Conservation (phyloP, 768 basidiomycete genomes). For the Tylopilus sp. region DNA sequence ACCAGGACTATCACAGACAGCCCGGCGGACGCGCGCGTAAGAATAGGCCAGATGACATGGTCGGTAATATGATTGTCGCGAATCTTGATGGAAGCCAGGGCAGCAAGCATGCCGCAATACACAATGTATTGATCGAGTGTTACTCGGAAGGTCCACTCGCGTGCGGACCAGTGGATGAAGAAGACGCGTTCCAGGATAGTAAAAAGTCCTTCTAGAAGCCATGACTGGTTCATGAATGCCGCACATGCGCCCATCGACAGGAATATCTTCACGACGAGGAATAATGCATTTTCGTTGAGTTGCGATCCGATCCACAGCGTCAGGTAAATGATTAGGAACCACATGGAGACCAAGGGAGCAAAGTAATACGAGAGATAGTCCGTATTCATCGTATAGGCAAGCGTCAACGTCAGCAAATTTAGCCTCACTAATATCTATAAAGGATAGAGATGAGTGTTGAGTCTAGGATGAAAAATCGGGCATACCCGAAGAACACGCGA, state of each 20-base stretch:
- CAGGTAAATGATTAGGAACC: conserved; percentile 82
- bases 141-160: conserved; percentile 87
- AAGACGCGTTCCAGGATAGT: conserved; percentile 58
- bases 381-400: conserved; percentile 90
- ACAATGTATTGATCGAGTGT: conserved; percentile 88
- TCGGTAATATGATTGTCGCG: conserved; percentile 72
- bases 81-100: conserved; percentile 70
- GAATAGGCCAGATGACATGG: conserved; percentile 59
- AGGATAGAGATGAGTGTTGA: conserved; percentile 1
- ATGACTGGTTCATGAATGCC: conserved; percentile 59
- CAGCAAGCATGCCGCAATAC: conserved; percentile 80
- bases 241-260: conserved; percentile 63
- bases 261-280: conserved; percentile 70
- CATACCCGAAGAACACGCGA: conserved; percentile 68
- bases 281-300: conserved; percentile 65
- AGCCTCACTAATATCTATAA: conserved; percentile 71
- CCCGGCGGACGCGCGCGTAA: conserved; percentile 46
- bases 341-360: conserved; percentile 84
- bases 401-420: conserved; percentile 76
- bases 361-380: conserved; percentile 92
- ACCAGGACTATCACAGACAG: conserved; percentile 51
- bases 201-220: conserved; percentile 66
- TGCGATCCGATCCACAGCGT: conserved; percentile 71
- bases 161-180: conserved; percentile 78
- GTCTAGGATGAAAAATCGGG: neutral